Conservation (phyloP, 164 flowering plant genomes). For the Kalanchoe fedtschenkoi region DNA sequence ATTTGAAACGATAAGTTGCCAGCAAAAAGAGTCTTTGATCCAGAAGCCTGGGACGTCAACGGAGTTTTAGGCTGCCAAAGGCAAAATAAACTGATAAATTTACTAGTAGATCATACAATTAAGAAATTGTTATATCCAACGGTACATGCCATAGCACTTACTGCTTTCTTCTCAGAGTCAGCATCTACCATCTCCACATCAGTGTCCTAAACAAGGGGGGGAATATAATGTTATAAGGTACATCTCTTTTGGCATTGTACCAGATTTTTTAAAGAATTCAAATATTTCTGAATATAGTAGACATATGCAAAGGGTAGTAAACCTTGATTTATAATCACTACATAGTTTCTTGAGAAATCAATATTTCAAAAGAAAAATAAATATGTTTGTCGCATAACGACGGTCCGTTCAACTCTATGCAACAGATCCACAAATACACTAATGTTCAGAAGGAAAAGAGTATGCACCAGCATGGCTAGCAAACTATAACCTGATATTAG, state of each 20-base stretch:
- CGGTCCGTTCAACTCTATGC: too few relatives aligned
- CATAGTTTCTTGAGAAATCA: too few relatives aligned
- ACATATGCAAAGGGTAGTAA: too few relatives aligned
- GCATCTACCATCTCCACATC: conserved; percentile 79
- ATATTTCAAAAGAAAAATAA: too few relatives aligned
- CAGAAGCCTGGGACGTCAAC: conserved; percentile 32
- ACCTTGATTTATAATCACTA: too few relatives aligned
- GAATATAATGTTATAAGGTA: background rate
- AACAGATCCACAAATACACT: too few relatives aligned
- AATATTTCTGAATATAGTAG: background rate
- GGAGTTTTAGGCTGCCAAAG: conserved; percentile 57
- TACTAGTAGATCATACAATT: background rate
- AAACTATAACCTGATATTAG: background rate
- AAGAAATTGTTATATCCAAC: too few relatives aligned
- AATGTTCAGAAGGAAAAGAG: too few relatives aligned
- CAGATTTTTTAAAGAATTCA: background rate
- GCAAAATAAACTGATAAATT: background rate
- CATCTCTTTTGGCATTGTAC: background rate
- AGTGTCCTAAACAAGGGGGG: conserved; percentile 19
- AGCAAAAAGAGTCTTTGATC: conserved; percentile 57
- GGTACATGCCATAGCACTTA: too few relatives aligned
- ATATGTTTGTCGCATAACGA: too few relatives aligned
- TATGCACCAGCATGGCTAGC: background rate
- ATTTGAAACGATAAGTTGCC: conserved; percentile 60
- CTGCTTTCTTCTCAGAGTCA: conserved; percentile 25